These are phyloP conservation scores for Glonium stellatum DNA, from an alignment of 495 filamentous ascomycete species.

Conservation along the genomic window DNA sequence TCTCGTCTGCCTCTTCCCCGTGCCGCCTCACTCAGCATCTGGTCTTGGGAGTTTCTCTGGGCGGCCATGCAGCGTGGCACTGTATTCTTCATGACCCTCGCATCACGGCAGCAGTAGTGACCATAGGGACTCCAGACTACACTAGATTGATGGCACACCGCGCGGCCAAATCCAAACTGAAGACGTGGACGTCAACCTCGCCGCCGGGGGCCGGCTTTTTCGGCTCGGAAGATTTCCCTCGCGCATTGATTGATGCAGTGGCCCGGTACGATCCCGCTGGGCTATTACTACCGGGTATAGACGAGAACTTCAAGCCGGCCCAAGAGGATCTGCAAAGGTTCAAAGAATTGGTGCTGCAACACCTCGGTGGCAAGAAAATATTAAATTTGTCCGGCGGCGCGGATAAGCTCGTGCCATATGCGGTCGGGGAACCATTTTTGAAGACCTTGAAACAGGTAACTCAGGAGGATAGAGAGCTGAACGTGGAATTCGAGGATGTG, in stretches of 20 bases:
- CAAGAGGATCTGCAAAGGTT: conserved; percentile 22
- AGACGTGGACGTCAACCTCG: conserved; percentile 49
- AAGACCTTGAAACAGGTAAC: conserved; percentile 59
- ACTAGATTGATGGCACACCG: conserved; percentile 70
- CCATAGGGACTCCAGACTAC: conserved; percentile 90
- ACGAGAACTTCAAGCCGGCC: conserved; percentile 6
- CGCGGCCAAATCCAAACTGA: conserved; percentile 62
- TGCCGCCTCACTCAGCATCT: conserved; percentile 60
- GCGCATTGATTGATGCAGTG: conserved; percentile 54
- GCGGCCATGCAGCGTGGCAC: conserved; percentile 85
- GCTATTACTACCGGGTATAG: conserved; percentile 14
- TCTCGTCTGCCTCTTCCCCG: conserved; percentile 44
- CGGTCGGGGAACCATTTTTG: conserved; percentile 60
- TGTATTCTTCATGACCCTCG: conserved; percentile 69
- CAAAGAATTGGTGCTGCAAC: conserved; percentile 44
- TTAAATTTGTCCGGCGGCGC: conserved; percentile 66
- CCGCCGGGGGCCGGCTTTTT: conserved; percentile 59
- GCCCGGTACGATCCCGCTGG: conserved; percentile 62
- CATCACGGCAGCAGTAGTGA: conserved; percentile 63
- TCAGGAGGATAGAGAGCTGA: conserved; percentile 42
- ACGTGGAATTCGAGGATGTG: conserved; percentile 57
- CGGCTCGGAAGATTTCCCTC: conserved; percentile 69
- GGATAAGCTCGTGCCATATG: conserved; percentile 83
- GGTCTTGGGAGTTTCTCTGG: conserved; percentile 74
- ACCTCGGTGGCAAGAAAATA: conserved; percentile 65